phyloP scores from a whole-genome alignment of 2,329 filamentous ascomycete species.

The Penicillium sp. region DNA sequence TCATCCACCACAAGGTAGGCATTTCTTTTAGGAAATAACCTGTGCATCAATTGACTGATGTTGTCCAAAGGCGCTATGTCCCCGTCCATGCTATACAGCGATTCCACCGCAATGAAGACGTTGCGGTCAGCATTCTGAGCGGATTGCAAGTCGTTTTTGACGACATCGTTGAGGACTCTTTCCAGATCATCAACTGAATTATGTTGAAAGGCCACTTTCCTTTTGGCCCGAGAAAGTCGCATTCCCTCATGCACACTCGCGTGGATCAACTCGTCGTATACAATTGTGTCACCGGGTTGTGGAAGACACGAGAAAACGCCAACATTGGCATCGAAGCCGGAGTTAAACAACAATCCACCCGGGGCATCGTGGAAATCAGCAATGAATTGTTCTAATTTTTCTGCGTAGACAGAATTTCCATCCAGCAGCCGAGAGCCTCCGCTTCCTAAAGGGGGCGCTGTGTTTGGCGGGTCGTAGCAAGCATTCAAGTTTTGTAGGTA shows the following conservation, averaged over 20 bases:
- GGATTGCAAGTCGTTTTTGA: slow-evolving; percentile 31
- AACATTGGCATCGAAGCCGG: slow-evolving; percentile 64
- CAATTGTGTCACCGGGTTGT: slow-evolving; percentile 57
- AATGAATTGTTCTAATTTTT: slow-evolving; percentile 56
- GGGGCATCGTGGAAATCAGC: slow-evolving; percentile 58
- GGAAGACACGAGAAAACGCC: slow-evolving; percentile 60
- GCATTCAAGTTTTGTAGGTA: slow-evolving; percentile 8
- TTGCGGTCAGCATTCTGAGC: slow-evolving; percentile 39
- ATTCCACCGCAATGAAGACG: slow-evolving; percentile 67
- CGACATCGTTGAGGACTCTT: slow-evolving; percentile 30
- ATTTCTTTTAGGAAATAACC: slow-evolving; percentile 54
- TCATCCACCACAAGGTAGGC: slow-evolving; percentile 55
- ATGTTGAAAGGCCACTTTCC: slow-evolving; percentile 45
- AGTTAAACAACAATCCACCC: slow-evolving; percentile 58
- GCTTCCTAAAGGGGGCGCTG: slow-evolving; percentile 3
- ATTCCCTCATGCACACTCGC: slow-evolving; percentile 77
- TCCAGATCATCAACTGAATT: slow-evolving; percentile 40
- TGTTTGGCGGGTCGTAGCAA: background rate
- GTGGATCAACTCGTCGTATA: slow-evolving; percentile 74
- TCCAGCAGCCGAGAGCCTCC: slow-evolving; percentile 54
- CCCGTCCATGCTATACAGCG: slow-evolving; percentile 80
- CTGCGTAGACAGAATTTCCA: slow-evolving; percentile 60
- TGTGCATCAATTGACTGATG: slow-evolving; percentile 57
- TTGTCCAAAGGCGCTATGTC: slow-evolving; percentile 63
- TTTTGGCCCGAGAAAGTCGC: slow-evolving; percentile 56